phyloP scores from a whole-genome alignment of 768 basidiomycete genomes.

The Mycena albidolilacea region DNA sequence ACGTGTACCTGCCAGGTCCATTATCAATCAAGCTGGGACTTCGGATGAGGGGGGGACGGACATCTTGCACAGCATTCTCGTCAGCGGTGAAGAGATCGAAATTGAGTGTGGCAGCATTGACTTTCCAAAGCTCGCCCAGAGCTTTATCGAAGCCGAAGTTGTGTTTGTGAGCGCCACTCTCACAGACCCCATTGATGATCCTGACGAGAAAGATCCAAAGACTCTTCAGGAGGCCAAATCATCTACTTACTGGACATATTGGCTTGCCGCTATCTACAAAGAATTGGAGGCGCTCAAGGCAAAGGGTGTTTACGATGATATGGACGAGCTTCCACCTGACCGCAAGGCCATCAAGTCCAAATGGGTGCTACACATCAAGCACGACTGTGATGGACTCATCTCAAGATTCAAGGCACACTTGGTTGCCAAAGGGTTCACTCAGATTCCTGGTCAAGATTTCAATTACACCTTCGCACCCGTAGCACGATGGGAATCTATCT shows the following conservation, averaged over 20 bases:
- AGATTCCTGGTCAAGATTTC: too few species aligned
- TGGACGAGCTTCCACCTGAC: too few species aligned
- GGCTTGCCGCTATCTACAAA: slow-evolving; percentile 35
- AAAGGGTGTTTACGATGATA: too few species aligned
- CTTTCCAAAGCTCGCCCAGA: slow-evolving; percentile 8
- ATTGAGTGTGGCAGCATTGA: slow-evolving; percentile 17
- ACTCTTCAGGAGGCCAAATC: slow-evolving; percentile 42
- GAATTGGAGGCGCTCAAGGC: slow-evolving; percentile 43
- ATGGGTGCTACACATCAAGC: slow-evolving; percentile 35
- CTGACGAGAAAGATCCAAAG: slow-evolving; percentile 28
- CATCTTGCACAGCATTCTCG: slow-evolving; percentile 11
- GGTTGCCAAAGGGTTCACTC: slow-evolving; percentile 41
- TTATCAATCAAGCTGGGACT: slow-evolving; percentile 3
- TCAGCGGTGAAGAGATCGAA: slow-evolving; percentile 20
- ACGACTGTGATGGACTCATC: slow-evolving; percentile 27
- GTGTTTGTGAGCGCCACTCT: slow-evolving; percentile 27
- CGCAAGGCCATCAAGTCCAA: too few species aligned
- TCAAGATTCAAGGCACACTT: slow-evolving; percentile 20
- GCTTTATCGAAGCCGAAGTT: slow-evolving; percentile 20
- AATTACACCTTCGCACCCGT: too few species aligned
- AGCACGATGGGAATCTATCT: too few species aligned
- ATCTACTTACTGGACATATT: slow-evolving; percentile 38
- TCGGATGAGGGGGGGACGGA: slow-evolving; percentile 14
- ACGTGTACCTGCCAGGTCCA: too few species aligned
- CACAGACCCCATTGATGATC: slow-evolving; percentile 36